Conservation (phyloP, 148 eudicot genomes). For the Rhododendron williamsianum region DNA sequence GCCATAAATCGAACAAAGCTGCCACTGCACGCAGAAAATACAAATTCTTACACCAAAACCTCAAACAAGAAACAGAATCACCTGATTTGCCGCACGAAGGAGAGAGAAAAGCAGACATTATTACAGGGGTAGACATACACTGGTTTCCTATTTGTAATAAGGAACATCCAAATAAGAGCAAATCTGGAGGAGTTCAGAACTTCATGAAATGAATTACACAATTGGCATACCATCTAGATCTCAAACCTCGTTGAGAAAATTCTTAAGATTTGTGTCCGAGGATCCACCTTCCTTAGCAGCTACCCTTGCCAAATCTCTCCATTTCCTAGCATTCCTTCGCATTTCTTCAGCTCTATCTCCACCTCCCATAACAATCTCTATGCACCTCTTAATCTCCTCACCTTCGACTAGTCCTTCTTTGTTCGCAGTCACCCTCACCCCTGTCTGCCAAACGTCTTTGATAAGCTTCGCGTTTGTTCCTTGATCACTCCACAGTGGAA, state of each 20-base stretch:
- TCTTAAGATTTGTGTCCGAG: conserved; percentile 13
- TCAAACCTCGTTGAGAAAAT: background rate
- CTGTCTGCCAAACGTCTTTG: background rate
- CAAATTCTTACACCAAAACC: too few species aligned
- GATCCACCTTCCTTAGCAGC: conserved; percentile 24
- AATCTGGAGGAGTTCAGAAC: background rate
- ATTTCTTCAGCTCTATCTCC: background rate
- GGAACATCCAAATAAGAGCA: background rate
- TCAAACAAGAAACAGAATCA: too few species aligned
- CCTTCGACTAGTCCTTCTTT: background rate
- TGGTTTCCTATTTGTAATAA: background rate
- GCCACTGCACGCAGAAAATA: too few species aligned
- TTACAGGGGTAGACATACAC: background rate
- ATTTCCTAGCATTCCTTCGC: conserved; percentile 3
- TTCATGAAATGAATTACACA: background rate
- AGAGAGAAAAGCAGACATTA: too few species aligned
- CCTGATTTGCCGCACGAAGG: too few species aligned
- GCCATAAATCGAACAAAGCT: too few species aligned
- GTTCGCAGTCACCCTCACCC: background rate
- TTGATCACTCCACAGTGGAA: background rate
- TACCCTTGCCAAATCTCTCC: conserved; percentile 22
- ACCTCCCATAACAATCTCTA: background rate
- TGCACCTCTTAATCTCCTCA: background rate
- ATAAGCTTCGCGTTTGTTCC: background rate
- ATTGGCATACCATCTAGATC: background rate